phyloP scores from a whole-genome alignment of 139 green algal genomes.

The Gonium pectorale region DNA sequence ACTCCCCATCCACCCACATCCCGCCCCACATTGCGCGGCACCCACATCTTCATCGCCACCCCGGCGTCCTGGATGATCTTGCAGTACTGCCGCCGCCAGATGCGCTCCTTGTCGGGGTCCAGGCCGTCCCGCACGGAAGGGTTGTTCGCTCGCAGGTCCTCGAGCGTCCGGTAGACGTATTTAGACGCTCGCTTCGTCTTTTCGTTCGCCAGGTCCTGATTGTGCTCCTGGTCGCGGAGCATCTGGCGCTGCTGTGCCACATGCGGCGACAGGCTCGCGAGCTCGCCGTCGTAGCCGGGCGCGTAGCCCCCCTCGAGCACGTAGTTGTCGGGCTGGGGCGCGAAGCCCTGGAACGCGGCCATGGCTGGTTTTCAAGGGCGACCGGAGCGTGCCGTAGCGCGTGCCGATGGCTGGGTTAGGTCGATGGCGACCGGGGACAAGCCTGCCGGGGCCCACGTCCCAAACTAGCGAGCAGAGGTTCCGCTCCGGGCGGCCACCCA shows the following conservation, averaged over 20 bases:
- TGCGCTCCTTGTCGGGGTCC: slow-evolving; percentile 44
- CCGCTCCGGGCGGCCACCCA: no score
- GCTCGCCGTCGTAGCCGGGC: neutral
- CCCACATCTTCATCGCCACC: slow-evolving; percentile 57
- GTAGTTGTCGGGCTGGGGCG: slow-evolving; percentile 8
- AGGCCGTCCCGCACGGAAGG: slow-evolving; percentile 53
- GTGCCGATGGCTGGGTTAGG: no score
- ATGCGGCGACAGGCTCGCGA: neutral
- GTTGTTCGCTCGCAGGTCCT: slow-evolving; percentile 28
- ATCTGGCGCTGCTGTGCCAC: slow-evolving; percentile 13
- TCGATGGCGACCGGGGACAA: no score
- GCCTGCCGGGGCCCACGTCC: no score
- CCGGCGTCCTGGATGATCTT: slow-evolving; percentile 59
- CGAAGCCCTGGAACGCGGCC: slow-evolving; percentile 20
- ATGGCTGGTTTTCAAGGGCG: no score
- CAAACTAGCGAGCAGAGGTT: no score
- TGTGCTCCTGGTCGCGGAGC: slow-evolving; percentile 31
- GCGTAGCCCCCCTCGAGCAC: slow-evolving; percentile 23
- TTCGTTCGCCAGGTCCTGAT: slow-evolving; percentile 15
- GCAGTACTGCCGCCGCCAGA: slow-evolving; percentile 51
- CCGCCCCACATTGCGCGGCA: neutral
- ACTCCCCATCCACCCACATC: no score
- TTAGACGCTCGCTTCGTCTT: neutral
- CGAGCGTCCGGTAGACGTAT: neutral
- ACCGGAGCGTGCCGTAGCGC: no score